Evolutionary conservation across 768 basidiomycete genomes (phyloP).

Genomic region (Auricularia auricula-judae): DNA sequence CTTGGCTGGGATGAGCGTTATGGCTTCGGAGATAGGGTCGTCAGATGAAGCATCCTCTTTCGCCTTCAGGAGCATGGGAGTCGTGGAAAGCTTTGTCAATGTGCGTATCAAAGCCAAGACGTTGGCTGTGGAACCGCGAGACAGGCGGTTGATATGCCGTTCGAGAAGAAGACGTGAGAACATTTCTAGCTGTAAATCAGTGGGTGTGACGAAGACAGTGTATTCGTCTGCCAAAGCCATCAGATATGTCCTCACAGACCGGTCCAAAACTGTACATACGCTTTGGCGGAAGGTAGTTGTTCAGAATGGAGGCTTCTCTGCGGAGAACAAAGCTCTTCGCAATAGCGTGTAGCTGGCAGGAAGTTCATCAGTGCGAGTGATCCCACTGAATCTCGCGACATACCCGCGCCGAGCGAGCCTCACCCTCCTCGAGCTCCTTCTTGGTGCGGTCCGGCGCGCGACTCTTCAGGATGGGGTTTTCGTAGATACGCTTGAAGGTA

Average conservation of each 20-base stretch:
- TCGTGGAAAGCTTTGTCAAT: slow-evolving; percentile 86
- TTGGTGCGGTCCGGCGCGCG: slow-evolving; percentile 62
- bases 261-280: slow-evolving; percentile 34
- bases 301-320: slow-evolving; percentile 71
- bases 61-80: slow-evolving; percentile 58
- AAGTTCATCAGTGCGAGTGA: not conserved
- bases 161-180: slow-evolving; percentile 67
- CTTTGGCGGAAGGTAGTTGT: slow-evolving; percentile 84
- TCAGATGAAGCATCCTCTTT: slow-evolving; percentile 26
- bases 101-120: slow-evolving; percentile 70
- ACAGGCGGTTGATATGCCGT: slow-evolving; percentile 55
- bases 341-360: slow-evolving; percentile 50
- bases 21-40: slow-evolving; percentile 45
- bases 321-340: slow-evolving; percentile 84
- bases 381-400: not conserved
- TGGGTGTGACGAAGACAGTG: slow-evolving; percentile 92
- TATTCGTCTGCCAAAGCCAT: slow-evolving; percentile 67
- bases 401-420: slow-evolving; percentile 70
- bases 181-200: slow-evolving; percentile 68
- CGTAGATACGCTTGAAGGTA: slow-evolving; percentile 73
- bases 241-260: not conserved
- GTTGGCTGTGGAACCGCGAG: slow-evolving; percentile 61
- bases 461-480: slow-evolving; percentile 77
- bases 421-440: slow-evolving; percentile 68
- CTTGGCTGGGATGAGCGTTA: slow-evolving; percentile 47